These are phyloP conservation scores for Solanum chmielewskii DNA, from an alignment of 257 asterid species.

Conservation along the genomic window DNA sequence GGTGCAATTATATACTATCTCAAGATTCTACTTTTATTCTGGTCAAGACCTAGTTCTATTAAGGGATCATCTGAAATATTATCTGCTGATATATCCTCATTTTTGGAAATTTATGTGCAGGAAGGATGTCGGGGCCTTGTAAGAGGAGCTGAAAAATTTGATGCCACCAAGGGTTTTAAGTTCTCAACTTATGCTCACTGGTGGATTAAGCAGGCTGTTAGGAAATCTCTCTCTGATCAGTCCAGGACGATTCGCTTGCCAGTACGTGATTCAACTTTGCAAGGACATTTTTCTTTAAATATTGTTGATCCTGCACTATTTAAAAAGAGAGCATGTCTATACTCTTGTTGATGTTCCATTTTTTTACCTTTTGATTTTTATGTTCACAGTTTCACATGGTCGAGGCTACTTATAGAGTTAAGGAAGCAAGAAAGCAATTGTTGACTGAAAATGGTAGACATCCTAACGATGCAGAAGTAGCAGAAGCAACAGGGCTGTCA, in stretches of 20 bases:
- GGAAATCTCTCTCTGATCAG: slow-evolving; percentile 64
- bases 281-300: neutral
- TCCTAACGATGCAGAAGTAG: slow-evolving; percentile 67
- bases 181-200: slow-evolving; percentile 95
- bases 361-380: neutral
- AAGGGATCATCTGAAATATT: neutral
- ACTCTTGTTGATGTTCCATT: neutral
- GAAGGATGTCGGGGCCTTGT: slow-evolving; percentile 98
- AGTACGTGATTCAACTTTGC: slow-evolving; percentile 20
- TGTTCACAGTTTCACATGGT: slow-evolving; percentile 74
- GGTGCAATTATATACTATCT: neutral
- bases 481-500: slow-evolving; percentile 76
- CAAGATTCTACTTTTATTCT: neutral
- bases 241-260: slow-evolving; percentile 61
- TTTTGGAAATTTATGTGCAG: slow-evolving; percentile 26
- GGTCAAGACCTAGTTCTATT: neutral
- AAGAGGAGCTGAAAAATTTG: slow-evolving; percentile 89
- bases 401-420: slow-evolving; percentile 82
- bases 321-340: neutral
- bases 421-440: slow-evolving; percentile 82
- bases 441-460: slow-evolving; percentile 56
- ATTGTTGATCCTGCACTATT: neutral
- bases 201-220: slow-evolving; percentile 96
- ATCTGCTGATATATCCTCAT: neutral
- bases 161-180: slow-evolving; percentile 89